Conservation (phyloP, 164 flowering plant genomes). For the Vitis labrusca region DNA sequence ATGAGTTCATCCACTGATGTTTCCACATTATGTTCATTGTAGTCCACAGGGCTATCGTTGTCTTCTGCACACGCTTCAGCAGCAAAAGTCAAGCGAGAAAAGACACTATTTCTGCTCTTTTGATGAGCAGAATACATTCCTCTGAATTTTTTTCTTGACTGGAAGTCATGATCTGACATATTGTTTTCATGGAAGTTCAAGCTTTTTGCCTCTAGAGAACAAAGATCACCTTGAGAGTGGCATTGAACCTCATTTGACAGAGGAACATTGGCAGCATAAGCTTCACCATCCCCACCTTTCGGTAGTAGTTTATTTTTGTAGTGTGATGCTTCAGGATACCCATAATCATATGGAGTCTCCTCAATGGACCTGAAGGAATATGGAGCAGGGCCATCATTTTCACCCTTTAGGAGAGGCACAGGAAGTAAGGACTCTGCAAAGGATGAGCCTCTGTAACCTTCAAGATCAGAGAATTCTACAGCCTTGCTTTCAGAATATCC, state of each 20-base stretch:
- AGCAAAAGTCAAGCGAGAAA: slow-evolving; percentile 9
- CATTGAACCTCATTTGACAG: not conserved
- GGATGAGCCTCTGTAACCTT: not conserved
- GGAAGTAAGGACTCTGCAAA: slow-evolving; percentile 2
- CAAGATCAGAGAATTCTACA: not conserved
- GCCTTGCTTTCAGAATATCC: slow-evolving; percentile 1
- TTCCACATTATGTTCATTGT: slow-evolving; percentile 6
- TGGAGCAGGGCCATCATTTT: not conserved
- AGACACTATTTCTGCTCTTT: slow-evolving; percentile 39
- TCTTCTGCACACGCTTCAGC: not conserved
- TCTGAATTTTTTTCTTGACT: not conserved
- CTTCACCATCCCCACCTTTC: not conserved
- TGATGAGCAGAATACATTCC: slow-evolving; percentile 6
- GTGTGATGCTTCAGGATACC: not conserved
- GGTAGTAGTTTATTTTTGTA: not conserved
- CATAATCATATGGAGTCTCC: not conserved
- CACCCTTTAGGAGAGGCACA: not conserved
- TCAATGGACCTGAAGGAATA: not conserved
- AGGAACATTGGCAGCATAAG: not conserved
- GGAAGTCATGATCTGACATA: not conserved
- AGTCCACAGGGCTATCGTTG: not conserved
- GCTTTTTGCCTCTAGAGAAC: slow-evolving; percentile 3
- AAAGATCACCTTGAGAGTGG: not conserved
- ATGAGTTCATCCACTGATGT: slow-evolving; percentile 39
- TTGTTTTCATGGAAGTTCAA: not conserved